Percentiles rank a stretch among this genome's conserved stretches.
These are phyloP conservation scores for Colletotrichum falcatum DNA, from an alignment of 2,329 filamentous ascomycete species.

Conservation along the genomic window DNA sequence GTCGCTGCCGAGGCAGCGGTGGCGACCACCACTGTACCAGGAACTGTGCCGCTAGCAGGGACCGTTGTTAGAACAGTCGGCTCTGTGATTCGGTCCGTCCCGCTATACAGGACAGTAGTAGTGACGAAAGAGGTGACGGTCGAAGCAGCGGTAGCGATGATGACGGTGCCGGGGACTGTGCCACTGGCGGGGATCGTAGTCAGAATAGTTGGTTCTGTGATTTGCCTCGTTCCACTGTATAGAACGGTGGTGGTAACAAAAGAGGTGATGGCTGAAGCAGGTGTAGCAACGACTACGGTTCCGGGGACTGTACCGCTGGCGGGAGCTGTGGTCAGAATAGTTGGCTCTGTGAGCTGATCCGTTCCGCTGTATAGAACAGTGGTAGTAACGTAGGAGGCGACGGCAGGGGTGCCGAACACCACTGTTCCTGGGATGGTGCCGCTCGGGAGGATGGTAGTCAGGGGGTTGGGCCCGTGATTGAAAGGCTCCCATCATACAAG, in stretches of 20 bases:
- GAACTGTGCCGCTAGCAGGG: background rate
- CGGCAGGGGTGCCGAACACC: background rate
- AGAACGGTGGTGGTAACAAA: background rate
- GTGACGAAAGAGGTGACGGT: background rate
- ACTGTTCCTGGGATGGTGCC: slow-evolving; percentile 3
- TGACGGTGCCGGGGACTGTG: slow-evolving; percentile 16
- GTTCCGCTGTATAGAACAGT: background rate
- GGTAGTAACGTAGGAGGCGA: background rate
- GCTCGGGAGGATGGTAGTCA: background rate
- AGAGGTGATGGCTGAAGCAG: background rate
- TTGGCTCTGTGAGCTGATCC: slow-evolving; percentile 6
- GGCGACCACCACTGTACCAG: slow-evolving; percentile 28
- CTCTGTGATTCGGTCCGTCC: background rate
- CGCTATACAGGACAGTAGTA: background rate
- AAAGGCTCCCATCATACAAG: slow-evolving; percentile 16
- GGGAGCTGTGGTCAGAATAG: slow-evolving; percentile 8
- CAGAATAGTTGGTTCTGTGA: slow-evolving; percentile 4
- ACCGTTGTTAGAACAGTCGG: slow-evolving; percentile 15
- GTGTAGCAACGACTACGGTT: slow-evolving; percentile 17
- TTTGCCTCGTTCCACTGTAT: background rate
- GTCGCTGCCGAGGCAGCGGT: background rate
- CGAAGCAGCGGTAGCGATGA: slow-evolving; percentile 14
- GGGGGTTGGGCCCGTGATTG: slow-evolving; percentile 10
- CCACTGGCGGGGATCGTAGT: slow-evolving; percentile 28
- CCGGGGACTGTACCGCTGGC: slow-evolving; percentile 13